These are phyloP conservation scores for Solanum megistacrolobum DNA, from an alignment of 257 asterid genomes.

Conservation along the genomic window DNA sequence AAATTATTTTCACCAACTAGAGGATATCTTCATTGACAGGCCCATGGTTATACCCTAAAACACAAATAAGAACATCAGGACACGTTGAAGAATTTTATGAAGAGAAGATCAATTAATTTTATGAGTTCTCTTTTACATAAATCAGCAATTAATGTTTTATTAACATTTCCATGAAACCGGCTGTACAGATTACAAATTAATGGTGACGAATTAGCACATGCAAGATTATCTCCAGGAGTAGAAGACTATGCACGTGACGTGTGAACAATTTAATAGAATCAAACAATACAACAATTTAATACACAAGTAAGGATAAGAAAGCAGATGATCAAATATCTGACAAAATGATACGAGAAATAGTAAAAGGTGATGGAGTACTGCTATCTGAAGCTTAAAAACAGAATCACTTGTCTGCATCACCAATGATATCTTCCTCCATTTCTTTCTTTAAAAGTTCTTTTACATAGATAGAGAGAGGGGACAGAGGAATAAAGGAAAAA, in stretches of 20 bases:
- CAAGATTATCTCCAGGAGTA: background rate
- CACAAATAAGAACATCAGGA: background rate
- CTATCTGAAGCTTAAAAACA: background rate
- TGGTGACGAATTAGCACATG: background rate
- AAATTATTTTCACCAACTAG: background rate
- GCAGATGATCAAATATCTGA: background rate
- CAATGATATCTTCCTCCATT: background rate
- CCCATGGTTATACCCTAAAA: background rate
- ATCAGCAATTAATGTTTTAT: background rate
- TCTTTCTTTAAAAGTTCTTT: background rate
- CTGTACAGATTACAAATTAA: background rate
- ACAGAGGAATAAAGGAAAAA: background rate
- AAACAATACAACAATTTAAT: background rate
- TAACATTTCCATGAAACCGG: background rate
- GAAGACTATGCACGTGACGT: background rate
- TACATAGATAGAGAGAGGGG: background rate
- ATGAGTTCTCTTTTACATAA: background rate
- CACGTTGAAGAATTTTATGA: background rate
- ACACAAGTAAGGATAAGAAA: background rate
- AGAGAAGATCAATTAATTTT: background rate
- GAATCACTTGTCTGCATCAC: background rate
- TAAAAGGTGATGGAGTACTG: background rate
- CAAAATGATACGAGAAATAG: background rate
- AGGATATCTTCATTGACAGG: background rate
- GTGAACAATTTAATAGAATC: background rate